Conservation (phyloP, 495 filamentous ascomycete species). For the Podospora pseudocomata region DNA sequence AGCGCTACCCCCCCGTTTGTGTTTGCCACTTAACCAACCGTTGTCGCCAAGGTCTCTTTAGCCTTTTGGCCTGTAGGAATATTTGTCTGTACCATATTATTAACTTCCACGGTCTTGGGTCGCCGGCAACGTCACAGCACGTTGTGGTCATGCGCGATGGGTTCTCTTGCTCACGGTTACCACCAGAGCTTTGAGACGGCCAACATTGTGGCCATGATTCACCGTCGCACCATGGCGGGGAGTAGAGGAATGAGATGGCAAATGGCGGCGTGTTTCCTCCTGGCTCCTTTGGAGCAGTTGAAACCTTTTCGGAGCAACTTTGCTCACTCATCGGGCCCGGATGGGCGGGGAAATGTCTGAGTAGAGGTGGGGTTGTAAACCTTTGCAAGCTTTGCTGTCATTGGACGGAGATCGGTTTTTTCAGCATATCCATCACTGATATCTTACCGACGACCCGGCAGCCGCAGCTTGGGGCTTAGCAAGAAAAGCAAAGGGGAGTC, state of each 20-base stretch:
- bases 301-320: background rate
- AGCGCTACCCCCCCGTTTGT: background rate
- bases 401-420: background rate
- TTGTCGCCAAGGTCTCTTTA: background rate
- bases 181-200: background rate
- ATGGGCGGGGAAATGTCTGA: background rate
- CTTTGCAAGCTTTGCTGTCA: background rate
- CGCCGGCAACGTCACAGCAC: background rate
- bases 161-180: background rate
- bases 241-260: background rate
- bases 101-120: conserved; percentile 1
- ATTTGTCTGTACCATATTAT: conserved; percentile 5
- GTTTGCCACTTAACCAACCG: background rate
- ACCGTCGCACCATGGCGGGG: background rate
- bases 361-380: conserved; percentile 4
- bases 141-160: background rate
- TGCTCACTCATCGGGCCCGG: background rate
- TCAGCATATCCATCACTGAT: background rate
- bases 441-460: background rate
- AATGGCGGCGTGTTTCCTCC: background rate
- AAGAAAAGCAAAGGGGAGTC: background rate
- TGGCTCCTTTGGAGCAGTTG: background rate
- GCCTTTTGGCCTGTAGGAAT: conserved; percentile 1
- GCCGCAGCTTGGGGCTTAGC: background rate
- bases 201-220: background rate